A percentile compares a stretch with the other conserved stretches of the same genome.
These are phyloP conservation scores for Hypoxylon sp. DNA, from an alignment of 2,329 filamentous ascomycete species.

Conservation along the genomic window DNA sequence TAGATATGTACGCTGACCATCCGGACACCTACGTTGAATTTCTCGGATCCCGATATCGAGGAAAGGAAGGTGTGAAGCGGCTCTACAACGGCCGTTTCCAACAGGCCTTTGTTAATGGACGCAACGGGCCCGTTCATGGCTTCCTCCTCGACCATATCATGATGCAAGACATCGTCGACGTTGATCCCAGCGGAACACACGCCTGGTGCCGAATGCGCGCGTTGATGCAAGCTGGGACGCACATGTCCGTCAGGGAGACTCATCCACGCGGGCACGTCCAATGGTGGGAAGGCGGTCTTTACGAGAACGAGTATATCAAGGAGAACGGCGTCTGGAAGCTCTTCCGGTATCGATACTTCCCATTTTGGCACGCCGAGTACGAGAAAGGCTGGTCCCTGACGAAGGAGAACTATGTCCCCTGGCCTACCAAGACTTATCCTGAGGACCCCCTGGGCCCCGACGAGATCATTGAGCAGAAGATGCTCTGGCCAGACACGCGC, in stretches of 20 bases:
- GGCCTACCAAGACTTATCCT: slow-evolving; percentile 63
- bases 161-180: slow-evolving; percentile 70
- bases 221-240: slow-evolving; percentile 69
- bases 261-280: slow-evolving; percentile 68
- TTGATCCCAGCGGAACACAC: slow-evolving; percentile 62
- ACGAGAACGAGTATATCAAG: slow-evolving; percentile 73
- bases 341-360: slow-evolving; percentile 68
- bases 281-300: slow-evolving; percentile 72
- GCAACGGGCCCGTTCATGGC: slow-evolving; percentile 69
- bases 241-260: slow-evolving; percentile 64
- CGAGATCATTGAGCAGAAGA: slow-evolving; percentile 66
- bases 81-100: slow-evolving; percentile 69
- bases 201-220: slow-evolving; percentile 68
- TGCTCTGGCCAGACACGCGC: slow-evolving; percentile 70
- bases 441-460: slow-evolving; percentile 67
- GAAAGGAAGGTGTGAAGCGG: slow-evolving; percentile 65
- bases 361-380: slow-evolving; percentile 70
- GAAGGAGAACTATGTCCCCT: slow-evolving; percentile 67
- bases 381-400: slow-evolving; percentile 69
- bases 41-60: slow-evolving; percentile 67
- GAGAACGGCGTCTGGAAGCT: slow-evolving; percentile 69
- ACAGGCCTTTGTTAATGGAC: slow-evolving; percentile 64
- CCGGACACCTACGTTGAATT: slow-evolving; percentile 70
- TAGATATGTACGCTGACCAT: slow-evolving; percentile 66
- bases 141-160: slow-evolving; percentile 71